Conservation (phyloP, 1,284 basidiomycete genomes). For the Apiotrichum mycotoxinovorans region DNA sequence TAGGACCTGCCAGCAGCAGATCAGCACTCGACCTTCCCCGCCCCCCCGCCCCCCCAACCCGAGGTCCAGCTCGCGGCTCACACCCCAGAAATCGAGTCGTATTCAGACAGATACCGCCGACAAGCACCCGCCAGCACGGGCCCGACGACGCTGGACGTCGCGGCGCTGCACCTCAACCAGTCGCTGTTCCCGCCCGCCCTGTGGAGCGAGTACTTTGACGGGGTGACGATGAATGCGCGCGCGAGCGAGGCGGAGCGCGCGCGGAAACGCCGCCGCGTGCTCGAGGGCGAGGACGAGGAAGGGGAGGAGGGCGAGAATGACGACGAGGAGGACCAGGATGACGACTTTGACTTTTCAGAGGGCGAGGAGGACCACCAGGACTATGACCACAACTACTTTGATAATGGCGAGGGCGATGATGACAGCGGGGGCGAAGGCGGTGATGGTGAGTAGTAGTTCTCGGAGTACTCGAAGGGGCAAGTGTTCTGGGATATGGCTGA, state of each 20-base stretch:
- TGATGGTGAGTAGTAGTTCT: slow-evolving; percentile 22
- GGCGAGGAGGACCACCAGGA: slow-evolving; percentile 49
- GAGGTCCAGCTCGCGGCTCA: too few relatives aligned
- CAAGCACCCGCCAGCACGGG: slow-evolving; percentile 5
- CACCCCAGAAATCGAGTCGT: slow-evolving; percentile 48
- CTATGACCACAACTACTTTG: slow-evolving; percentile 51
- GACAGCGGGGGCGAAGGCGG: slow-evolving; percentile 43
- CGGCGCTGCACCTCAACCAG: slow-evolving; percentile 31
- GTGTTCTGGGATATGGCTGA: not conserved
- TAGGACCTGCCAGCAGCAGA: too few relatives aligned
- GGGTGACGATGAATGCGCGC: not conserved
- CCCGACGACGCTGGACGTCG: slow-evolving; percentile 26
- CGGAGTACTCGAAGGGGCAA: not conserved
- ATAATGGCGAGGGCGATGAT: slow-evolving; percentile 50
- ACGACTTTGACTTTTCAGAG: slow-evolving; percentile 44
- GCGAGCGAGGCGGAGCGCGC: slow-evolving; percentile 1
- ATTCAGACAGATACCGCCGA: slow-evolving; percentile 38
- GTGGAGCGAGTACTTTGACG: slow-evolving; percentile 47
- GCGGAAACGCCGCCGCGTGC: slow-evolving; percentile 6
- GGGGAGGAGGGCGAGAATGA: slow-evolving; percentile 9
- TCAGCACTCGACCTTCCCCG: too few relatives aligned
- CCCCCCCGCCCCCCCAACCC: too few relatives aligned
- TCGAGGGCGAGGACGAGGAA: slow-evolving; percentile 16
- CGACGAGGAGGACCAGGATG: slow-evolving; percentile 21
- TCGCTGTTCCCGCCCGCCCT: slow-evolving; percentile 43